Evolutionary conservation across 768 basidiomycete species (phyloP), one percentile per base, ranked within the genome.

Genomic region (Amanita pallidorosea): DNA sequence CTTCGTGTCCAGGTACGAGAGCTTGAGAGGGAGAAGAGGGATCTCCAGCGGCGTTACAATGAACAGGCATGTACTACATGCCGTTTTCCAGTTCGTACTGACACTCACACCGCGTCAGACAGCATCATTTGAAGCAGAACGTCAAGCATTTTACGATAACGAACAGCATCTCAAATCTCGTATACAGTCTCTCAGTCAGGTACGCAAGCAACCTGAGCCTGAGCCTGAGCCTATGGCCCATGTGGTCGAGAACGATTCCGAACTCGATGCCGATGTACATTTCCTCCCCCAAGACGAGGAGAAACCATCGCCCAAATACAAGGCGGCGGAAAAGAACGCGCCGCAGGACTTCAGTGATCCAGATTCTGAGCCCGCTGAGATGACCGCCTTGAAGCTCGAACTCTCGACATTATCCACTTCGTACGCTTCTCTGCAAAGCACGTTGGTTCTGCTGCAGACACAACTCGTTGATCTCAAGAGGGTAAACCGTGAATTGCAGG

Each of bases 161-260:
- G 91, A 95, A 60, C 87, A 93, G 62, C 90, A 92, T 65, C 81
- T 93, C 56, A 92, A 91, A 66, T 86, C 87, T 41, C 87, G 89
- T 53, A 91, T 94, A 47, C 83, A 87, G 60, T 86, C 85, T 7
- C 77, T 92, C 35, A 71, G 77, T 6, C 79, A 88, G 55, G 73
- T 77, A 40, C 78, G 81, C 53, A 85, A 76, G 61, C 75, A 78
- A 47, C 63, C 67, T 7, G 74, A 77, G 51, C 63, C 65, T 6
- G 57, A 65, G 15, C 57, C 65, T 6, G 57, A 65, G 15, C 57
- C 67, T 37, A 56, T 68, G 31, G 56, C 61, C 34, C 63, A 64
- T 36, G 62, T 69, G 31, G 63, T 62, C 8, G 70, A 75, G 56
- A 63, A 61, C 17, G 73, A 77, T 35, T 64, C 65, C 29, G 73